These are phyloP conservation scores for Gnaphalium uliginosum DNA, from an alignment of 129 eudicot genomes.

Conservation along the genomic window DNA sequence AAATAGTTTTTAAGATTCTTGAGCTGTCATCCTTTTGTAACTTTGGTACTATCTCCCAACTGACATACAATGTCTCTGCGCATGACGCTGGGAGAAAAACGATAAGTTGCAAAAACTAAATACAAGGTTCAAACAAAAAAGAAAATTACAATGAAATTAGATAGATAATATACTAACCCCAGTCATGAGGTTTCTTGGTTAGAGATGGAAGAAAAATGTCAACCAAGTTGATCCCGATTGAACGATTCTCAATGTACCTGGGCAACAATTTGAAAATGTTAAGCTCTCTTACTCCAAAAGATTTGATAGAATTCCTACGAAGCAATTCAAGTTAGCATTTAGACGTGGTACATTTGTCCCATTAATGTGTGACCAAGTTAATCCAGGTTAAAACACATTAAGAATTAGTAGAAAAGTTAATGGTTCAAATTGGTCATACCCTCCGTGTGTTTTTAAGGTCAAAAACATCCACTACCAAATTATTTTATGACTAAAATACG, in stretches of 20 bases:
- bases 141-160: background rate
- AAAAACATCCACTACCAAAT: no score
- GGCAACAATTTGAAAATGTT: constrained; percentile 61
- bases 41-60: constrained; percentile 48
- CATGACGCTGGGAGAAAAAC: constrained; percentile 52
- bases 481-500: no score
- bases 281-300: constrained; percentile 54
- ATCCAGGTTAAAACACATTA: background rate
- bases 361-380: background rate
- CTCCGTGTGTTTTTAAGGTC: background rate
- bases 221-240: constrained; percentile 54
- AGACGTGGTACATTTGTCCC: background rate
- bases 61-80: constrained; percentile 51
- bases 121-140: background rate
- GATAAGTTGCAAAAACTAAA: background rate
- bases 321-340: background rate
- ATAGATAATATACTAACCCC: constrained; percentile 44
- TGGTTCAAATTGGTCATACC: no score
- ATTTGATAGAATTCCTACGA: constrained; percentile 51
- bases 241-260: constrained; percentile 58
- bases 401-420: no score
- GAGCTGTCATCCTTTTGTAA: constrained; percentile 41
- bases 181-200: constrained; percentile 42
- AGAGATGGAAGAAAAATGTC: constrained; percentile 79
- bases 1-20: constrained; percentile 51